Base-by-base conservation (phyloP, 2,329 filamentous ascomycete species). In the Bipolaris sorokiniana region DNA sequence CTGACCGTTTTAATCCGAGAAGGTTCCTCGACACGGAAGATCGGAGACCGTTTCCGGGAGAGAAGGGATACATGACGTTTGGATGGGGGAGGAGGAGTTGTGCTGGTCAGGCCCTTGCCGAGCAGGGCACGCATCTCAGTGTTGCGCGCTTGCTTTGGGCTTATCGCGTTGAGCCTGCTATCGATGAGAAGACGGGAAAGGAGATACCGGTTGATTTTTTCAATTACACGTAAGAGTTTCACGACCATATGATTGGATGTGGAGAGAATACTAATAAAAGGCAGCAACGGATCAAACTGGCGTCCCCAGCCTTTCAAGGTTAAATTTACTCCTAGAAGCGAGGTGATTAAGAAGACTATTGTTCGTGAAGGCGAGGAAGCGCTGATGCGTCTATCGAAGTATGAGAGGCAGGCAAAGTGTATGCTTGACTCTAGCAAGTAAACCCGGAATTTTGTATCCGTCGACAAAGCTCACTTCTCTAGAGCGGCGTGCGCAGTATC, bases 81-180 rank as follows among this genome's bases (percentile, higher is more conserved):
- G 84, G 84, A 10, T 81, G 80, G 5, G 84, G 84, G 0, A 76
- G 84, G 5, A 78, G 85, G 20, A 78, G 85, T 38, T 88, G 85
- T 68, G 83, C 81, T 5, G 85, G 84, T 0, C 82, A 84, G 28
- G 81, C 84, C 46, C 74, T 87, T 13, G 85, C 85, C 1, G 84
- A 88, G 70, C 83, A 86, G 63, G 83, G 84, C 4, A 83, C 83
- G 0, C 86, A 83, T 77, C 81, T 87, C 61, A 84, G 81, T 0
- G 77, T 87, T 23, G 81, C 82, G 6, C 73, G 84, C 7, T 64
- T 86, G 33, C 73, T 87, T 10, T 87, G 85, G 83, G 84, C 78
- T 0, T 88, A 86, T 64, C 76, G 78, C 48, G 81, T 86, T 52
- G 67, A 75, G 52, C 77, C 78, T 41, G 76, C 71, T 10, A 42